Evolutionary conservation across 495 filamentous ascomycete genomes (phyloP).

Genomic region (Daldinia caldariorum): DNA sequence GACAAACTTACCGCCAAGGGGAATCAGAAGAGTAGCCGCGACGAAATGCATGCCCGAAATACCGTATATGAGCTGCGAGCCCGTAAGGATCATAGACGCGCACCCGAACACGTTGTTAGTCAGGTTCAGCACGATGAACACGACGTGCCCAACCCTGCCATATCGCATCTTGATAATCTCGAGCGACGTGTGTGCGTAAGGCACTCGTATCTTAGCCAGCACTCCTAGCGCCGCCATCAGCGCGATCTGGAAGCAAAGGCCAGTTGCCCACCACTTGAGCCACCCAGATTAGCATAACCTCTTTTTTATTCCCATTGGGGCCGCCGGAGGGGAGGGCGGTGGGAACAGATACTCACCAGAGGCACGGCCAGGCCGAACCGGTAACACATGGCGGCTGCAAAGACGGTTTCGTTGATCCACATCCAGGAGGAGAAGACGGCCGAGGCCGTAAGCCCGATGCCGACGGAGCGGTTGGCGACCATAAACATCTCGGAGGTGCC

Average conservation of each 20-base stretch:
- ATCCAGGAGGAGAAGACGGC: constrained; percentile 88
- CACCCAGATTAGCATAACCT: constrained; percentile 13
- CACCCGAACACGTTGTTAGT: constrained; percentile 79
- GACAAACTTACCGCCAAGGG: constrained; percentile 54
- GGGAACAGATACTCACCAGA: constrained; percentile 53
- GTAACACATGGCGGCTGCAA: constrained; percentile 79
- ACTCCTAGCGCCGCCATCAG: constrained; percentile 86
- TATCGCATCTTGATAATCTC: constrained; percentile 60
- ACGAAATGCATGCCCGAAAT: constrained; percentile 78
- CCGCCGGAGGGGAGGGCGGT: too few species aligned
- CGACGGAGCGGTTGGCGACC: constrained; percentile 84
- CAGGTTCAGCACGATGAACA: constrained; percentile 75
- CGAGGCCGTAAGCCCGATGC: constrained; percentile 80
- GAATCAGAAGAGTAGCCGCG: constrained; percentile 69
- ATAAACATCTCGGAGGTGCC: constrained; percentile 91
- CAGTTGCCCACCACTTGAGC: constrained; percentile 67
- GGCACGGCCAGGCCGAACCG: constrained; percentile 82
- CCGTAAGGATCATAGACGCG: constrained; percentile 83
- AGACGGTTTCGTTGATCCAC: constrained; percentile 75
- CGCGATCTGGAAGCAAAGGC: constrained; percentile 71
- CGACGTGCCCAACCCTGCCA: constrained; percentile 64
- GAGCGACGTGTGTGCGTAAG: constrained; percentile 80
- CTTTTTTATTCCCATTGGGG: too few species aligned
- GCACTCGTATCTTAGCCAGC: constrained; percentile 77
- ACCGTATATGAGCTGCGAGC: constrained; percentile 77